A percentile compares a stretch with the other conserved stretches of the same genome.
Conservation (phyloP, 352 stramenopile genomes). For the Pythium rhizo-oryzae region DNA sequence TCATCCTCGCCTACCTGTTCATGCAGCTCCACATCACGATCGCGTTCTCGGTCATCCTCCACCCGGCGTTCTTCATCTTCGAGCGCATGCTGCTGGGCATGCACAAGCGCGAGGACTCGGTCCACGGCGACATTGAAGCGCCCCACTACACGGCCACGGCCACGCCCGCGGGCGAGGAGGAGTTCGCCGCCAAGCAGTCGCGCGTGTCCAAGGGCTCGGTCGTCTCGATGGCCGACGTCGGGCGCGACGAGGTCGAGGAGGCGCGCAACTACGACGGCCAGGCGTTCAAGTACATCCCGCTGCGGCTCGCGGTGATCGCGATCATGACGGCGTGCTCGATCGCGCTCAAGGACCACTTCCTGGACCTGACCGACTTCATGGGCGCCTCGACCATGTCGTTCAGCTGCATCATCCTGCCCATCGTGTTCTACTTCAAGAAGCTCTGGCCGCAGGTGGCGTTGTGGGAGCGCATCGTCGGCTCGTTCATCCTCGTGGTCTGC, state of each 20-base stretch:
- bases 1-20: slow-evolving; percentile 41
- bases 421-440: slow-evolving; percentile 75
- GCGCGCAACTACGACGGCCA: slow-evolving; percentile 47
- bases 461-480: slow-evolving; percentile 29
- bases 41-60: slow-evolving; percentile 60
- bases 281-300: slow-evolving; percentile 52
- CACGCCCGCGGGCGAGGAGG: too few relatives aligned
- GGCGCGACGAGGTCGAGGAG: slow-evolving; percentile 44
- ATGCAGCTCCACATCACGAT: slow-evolving; percentile 64
- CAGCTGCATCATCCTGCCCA: slow-evolving; percentile 68
- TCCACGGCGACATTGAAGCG: slow-evolving; percentile 22
- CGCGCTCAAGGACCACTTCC: slow-evolving; percentile 51
- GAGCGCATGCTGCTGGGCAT: slow-evolving; percentile 53
- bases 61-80: slow-evolving; percentile 57
- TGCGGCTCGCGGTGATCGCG: slow-evolving; percentile 59
- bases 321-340: slow-evolving; percentile 42
- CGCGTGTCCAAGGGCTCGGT: slow-evolving; percentile 42
- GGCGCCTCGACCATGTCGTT: slow-evolving; percentile 60
- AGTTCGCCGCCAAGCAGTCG: slow-evolving; percentile 2
- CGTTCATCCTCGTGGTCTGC: slow-evolving; percentile 51
- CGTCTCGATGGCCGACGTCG: slow-evolving; percentile 44
- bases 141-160: slow-evolving; percentile 8
- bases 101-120: slow-evolving; percentile 36
- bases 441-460: slow-evolving; percentile 45
- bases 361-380: slow-evolving; percentile 73